Base-by-base conservation (phyloP, 768 basidiomycete species). In the Suillus luteus region DNA sequence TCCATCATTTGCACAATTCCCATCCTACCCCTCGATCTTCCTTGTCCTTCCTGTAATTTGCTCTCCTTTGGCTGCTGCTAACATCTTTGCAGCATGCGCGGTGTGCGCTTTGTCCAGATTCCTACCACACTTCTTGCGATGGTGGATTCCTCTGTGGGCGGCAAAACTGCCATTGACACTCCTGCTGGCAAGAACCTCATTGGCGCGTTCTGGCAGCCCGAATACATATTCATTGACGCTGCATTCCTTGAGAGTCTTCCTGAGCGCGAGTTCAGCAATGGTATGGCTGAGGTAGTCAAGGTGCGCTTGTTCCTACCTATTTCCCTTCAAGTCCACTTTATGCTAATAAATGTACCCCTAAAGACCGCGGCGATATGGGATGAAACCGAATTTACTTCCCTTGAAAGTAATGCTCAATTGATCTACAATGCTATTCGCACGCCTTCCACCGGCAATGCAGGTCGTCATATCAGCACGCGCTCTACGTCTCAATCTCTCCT, bases 281-380 rank as follows among this genome's bases (percentile, higher is more conserved):
- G 97, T 43, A 96, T 99, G 91, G 96, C 97, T 0, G 96, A 99
- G 75, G 91, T 98, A 3, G 89, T 99, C 73, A 99, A 99, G 86
- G 95, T 93, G 62, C 64, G 82, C 12, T 24, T 43, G 11, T 37
- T 52, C 59, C n/a, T 38, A 44, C 59, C n/a, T 38, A 44, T 65
- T 44, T 9, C n/a, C 31, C 14, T 24, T 14, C 19, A 33, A 31
- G 35, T 37, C 10, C 55, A 48, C 17, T n/a, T 43, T 9, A 35
- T 54, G 5, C 22, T 40, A 35, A 68, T 31, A 33, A 37, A 68
- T 33, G 22, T 58, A 11, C 27, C 15, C 48, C 17, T 59, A 8
- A 72, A 96, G 96, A 99, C 97, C 31, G 96, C 97, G 6, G 97
- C 96, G n/a, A 99, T 99, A 71, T 98, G 96, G 96, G 87, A 93